Conservation (phyloP, 768 basidiomycete genomes). For the Pleurotus eryngii region DNA sequence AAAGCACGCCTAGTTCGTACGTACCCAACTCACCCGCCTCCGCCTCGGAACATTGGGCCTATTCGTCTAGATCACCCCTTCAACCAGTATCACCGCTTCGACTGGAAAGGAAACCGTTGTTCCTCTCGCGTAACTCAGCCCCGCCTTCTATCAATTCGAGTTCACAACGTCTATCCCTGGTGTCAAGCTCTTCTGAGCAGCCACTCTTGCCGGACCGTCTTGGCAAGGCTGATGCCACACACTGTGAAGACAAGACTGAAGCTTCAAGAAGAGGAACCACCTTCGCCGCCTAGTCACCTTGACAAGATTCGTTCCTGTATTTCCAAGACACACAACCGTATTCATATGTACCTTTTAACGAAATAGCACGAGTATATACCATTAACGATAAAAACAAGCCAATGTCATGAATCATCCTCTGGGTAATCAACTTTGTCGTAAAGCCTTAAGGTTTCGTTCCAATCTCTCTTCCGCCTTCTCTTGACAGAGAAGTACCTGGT, state of each 20-base stretch:
- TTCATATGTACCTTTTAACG: too few relatives aligned
- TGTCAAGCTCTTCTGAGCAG: background rate
- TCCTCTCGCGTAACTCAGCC: background rate
- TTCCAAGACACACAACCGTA: too few relatives aligned
- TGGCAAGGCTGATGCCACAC: slow-evolving; percentile 16
- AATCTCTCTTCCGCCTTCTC: slow-evolving; percentile 79
- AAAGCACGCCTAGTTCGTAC: too few relatives aligned
- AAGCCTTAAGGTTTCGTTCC: slow-evolving; percentile 81
- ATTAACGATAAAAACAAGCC: background rate
- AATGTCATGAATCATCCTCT: slow-evolving; percentile 36
- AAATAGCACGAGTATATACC: too few relatives aligned
- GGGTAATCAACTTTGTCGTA: slow-evolving; percentile 86
- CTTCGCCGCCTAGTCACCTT: too few relatives aligned
- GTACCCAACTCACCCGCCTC: too few relatives aligned
- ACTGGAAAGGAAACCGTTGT: background rate
- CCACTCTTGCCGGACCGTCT: background rate
- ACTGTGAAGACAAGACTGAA: slow-evolving; percentile 2
- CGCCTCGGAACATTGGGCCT: too few relatives aligned
- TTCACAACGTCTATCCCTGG: background rate
- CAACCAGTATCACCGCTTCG: background rate
- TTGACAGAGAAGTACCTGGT: slow-evolving; percentile 77
- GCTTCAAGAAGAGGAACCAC: too few relatives aligned
- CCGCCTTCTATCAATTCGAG: background rate
- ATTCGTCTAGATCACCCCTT: background rate
- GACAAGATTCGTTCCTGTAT: too few relatives aligned